phyloP scores from a whole-genome alignment of 1,284 basidiomycete species.

The Moesziomyces sp. region DNA sequence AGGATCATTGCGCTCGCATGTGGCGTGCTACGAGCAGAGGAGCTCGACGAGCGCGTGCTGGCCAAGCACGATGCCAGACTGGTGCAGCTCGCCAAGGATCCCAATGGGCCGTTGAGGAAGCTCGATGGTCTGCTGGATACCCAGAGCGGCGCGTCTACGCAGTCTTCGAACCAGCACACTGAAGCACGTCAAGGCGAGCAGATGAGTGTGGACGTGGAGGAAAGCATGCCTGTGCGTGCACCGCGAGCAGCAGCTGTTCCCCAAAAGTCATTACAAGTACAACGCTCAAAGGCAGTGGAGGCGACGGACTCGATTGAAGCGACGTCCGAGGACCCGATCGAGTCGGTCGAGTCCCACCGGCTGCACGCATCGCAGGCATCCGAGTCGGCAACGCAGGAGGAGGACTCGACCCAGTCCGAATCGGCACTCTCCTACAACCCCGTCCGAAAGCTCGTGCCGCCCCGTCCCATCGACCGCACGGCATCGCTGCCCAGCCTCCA shows the following conservation, averaged over 20 bases:
- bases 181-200: not conserved
- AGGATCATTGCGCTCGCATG: conserved; percentile 13
- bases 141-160: not conserved
- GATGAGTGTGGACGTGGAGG: not conserved
- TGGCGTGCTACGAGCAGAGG: conserved; percentile 24
- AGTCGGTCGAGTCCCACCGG: not conserved
- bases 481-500: conserved; percentile 10
- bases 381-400: conserved; percentile 30
- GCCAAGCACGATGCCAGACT: conserved; percentile 26
- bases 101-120: conserved; percentile 7
- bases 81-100: conserved; percentile 9
- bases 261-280: not conserved
- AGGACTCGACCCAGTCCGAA: conserved; percentile 39
- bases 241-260: conserved; percentile 3
- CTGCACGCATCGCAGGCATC: not conserved
- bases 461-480: conserved; percentile 2
- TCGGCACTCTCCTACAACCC: not conserved
- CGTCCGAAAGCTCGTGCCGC: not conserved
- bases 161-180: not conserved
- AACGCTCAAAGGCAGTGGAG: not conserved
- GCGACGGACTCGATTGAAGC: not conserved
- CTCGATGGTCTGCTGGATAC: conserved; percentile 15
- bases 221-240: conserved; percentile 16
- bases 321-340: conserved; percentile 18
- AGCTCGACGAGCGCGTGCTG: conserved; percentile 20